Percentiles rank a stretch among this genome's conserved stretches.
These are phyloP conservation scores for Pinus taeda DNA, from an alignment of 75 land plant genomes.

Conservation along the genomic window DNA sequence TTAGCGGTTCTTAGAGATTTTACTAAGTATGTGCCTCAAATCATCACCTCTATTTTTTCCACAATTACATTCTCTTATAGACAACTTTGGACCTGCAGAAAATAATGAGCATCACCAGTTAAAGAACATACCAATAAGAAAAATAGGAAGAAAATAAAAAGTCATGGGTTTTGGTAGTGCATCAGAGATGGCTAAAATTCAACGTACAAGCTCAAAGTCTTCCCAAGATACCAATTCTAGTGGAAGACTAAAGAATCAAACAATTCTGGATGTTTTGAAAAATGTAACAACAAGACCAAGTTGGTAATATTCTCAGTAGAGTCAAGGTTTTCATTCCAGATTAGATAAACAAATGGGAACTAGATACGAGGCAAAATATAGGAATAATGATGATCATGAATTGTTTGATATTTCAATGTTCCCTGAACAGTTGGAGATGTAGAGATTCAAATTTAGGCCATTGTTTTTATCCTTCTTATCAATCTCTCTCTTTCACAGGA, in stretches of 20 bases:
- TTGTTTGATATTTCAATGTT: constrained; percentile 24
- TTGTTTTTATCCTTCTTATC: constrained; percentile 38
- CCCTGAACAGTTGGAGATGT: constrained; percentile 40
- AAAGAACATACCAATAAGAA: constrained; percentile 21
- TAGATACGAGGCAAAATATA: constrained; percentile 9
- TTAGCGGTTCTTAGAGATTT: constrained; percentile 65
- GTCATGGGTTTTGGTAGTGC: constrained; percentile 6
- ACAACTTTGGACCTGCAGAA: constrained; percentile 16
- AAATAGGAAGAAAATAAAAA: constrained; percentile 18
- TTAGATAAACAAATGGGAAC: constrained; percentile 16
- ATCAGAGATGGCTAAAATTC: constrained; percentile 20
- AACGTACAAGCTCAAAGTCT: constrained; percentile 16
- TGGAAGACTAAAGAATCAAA: constrained; percentile 39
- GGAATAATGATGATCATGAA: constrained; percentile 2
- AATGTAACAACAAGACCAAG: constrained; percentile 30
- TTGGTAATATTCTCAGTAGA: constrained; percentile 14
- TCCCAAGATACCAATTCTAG: constrained; percentile 19
- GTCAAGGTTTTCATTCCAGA: constrained; percentile 10
- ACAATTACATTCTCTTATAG: constrained; percentile 39
- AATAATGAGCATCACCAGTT: constrained; percentile 11
- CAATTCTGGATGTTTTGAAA: constrained; percentile 46
- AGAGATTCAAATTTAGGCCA: constrained; percentile 76
- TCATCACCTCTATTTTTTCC: constrained; percentile 38
- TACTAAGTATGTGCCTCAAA: constrained; percentile 50
- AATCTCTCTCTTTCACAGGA: constrained; percentile 27